Evolutionary conservation across 1,284 basidiomycete genomes (phyloP).

Genomic region (Cystobasidiaceae sp.): DNA sequence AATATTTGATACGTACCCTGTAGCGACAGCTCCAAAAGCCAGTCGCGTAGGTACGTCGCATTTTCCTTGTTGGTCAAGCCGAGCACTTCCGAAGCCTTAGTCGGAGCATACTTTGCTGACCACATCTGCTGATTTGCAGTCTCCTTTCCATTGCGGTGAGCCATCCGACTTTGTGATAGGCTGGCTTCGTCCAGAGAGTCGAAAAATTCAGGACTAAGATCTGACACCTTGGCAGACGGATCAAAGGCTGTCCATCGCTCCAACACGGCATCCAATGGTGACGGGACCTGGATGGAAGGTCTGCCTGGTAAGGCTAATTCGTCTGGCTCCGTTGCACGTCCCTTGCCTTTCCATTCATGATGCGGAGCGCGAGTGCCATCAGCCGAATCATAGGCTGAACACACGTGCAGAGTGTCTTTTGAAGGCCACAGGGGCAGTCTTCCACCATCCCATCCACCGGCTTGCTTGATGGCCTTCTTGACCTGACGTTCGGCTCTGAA

Average conservation of each 20-base stretch:
- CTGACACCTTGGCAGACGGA: too few relatives aligned
- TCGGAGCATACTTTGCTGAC: conserved; percentile 73
- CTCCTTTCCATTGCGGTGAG: not conserved
- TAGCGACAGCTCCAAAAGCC: conserved; percentile 67
- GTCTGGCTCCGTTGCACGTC: conserved; percentile 8
- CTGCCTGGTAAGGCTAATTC: not conserved
- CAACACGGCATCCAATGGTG: too few relatives aligned
- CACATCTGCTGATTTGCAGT: conserved; percentile 52
- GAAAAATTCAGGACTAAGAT: too few relatives aligned
- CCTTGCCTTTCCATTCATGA: conserved; percentile 21
- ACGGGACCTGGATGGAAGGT: too few relatives aligned
- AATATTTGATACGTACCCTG: conserved; percentile 50
- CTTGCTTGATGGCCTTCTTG: conserved; percentile 20
- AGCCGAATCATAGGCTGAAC: not conserved
- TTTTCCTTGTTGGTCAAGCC: conserved; percentile 63
- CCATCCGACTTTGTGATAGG: too few relatives aligned
- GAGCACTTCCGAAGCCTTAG: conserved; percentile 65
- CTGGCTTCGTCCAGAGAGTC: too few relatives aligned
- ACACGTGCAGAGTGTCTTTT: not conserved
- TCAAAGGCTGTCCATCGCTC: too few relatives aligned
- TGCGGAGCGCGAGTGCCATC: not conserved
- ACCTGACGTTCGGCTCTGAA: conserved; percentile 10
- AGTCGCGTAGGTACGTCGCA: conserved; percentile 70
- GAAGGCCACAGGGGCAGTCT: conserved; percentile 13
- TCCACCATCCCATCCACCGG: conserved; percentile 21